A percentile compares a stretch with the other conserved stretches of the same genome.
phyloP scores from a whole-genome alignment of 176 grass and related monocot species.

The Oryza brachyantha region DNA sequence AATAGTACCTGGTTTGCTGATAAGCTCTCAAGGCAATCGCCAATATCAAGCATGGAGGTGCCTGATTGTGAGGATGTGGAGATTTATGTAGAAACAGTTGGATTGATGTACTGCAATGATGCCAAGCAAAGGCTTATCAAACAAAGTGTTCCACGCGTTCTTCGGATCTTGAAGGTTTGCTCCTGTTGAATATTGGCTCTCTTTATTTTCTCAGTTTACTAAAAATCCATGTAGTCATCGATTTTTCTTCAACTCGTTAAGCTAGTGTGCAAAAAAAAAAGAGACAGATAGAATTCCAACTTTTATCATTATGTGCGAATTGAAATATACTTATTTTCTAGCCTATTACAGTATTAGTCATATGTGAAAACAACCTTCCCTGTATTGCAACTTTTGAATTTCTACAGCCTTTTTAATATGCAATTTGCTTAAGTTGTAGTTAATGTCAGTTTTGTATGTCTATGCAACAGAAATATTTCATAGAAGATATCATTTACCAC shows the following conservation, averaged over 20 bases:
- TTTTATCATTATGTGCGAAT: background rate
- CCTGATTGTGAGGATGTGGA: constrained; percentile 88
- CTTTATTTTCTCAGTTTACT: background rate
- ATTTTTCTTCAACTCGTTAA: background rate
- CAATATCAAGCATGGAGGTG: constrained; percentile 52
- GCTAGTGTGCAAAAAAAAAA: background rate
- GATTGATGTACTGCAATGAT: constrained; percentile 87
- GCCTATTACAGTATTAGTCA: background rate
- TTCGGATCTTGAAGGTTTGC: constrained; percentile 84
- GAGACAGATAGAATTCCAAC: background rate
- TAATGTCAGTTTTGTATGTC: constrained; percentile 1
- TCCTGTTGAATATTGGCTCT: background rate
- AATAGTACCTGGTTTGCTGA: constrained; percentile 78
- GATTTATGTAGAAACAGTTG: constrained; percentile 84
- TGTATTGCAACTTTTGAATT: background rate
- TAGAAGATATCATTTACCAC: background rate
- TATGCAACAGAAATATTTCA: constrained; percentile 8
- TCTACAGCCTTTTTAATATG: background rate
- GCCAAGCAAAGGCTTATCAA: constrained; percentile 78
- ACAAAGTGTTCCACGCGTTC: constrained; percentile 70
- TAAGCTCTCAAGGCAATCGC: constrained; percentile 60
- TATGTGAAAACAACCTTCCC: background rate
- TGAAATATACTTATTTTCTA: background rate
- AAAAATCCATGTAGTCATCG: background rate
- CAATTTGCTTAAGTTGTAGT: background rate